A percentile compares a stretch with the other conserved stretches of the same genome.
Conservation (phyloP, 2,329 filamentous ascomycete genomes). For the Clonostachys byssicola region DNA sequence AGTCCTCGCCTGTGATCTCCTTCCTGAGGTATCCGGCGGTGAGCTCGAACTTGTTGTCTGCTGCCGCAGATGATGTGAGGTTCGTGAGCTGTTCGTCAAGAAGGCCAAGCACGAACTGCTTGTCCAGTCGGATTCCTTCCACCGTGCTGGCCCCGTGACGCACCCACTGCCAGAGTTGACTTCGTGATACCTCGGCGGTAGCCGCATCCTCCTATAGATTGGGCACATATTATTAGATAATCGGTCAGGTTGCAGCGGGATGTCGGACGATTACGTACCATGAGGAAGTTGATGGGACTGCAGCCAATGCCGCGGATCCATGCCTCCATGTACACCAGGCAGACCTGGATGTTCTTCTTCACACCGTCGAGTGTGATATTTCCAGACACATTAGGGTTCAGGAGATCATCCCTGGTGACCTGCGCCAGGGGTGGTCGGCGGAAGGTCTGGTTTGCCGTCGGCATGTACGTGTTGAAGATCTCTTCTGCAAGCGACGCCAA, state of each 20-base stretch:
- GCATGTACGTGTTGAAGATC: constrained; percentile 91
- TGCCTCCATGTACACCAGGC: constrained; percentile 87
- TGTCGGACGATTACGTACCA: constrained; percentile 35
- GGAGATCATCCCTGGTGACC: constrained; percentile 74
- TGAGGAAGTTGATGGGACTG: constrained; percentile 86
- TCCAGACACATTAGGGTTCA: constrained; percentile 89
- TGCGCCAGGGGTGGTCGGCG: constrained; percentile 75
- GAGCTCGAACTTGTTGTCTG: constrained; percentile 8
- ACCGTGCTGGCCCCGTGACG: constrained; percentile 62
- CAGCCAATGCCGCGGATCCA: constrained; percentile 89
- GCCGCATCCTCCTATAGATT: constrained; percentile 67
- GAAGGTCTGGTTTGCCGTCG: constrained; percentile 85
- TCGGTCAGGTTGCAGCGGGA: background rate
- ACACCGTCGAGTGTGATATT: constrained; percentile 83
- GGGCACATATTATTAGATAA: background rate
- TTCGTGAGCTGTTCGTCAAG: constrained; percentile 52
- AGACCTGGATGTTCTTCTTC: constrained; percentile 87
- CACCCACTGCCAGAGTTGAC: constrained; percentile 87
- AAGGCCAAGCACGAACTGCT: constrained; percentile 73
- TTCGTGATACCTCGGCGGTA: constrained; percentile 81
- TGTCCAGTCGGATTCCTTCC: constrained; percentile 80
- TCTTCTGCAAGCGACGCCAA: constrained; percentile 77
- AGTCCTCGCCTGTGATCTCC: constrained; percentile 4
- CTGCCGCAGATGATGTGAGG: constrained; percentile 3
- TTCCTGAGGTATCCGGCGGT: background rate